A percentile compares a stretch with the other conserved stretches of the same genome.
Conservation (phyloP, 169 alveolate genomes). For the Plasmodium gonderi region DNA sequence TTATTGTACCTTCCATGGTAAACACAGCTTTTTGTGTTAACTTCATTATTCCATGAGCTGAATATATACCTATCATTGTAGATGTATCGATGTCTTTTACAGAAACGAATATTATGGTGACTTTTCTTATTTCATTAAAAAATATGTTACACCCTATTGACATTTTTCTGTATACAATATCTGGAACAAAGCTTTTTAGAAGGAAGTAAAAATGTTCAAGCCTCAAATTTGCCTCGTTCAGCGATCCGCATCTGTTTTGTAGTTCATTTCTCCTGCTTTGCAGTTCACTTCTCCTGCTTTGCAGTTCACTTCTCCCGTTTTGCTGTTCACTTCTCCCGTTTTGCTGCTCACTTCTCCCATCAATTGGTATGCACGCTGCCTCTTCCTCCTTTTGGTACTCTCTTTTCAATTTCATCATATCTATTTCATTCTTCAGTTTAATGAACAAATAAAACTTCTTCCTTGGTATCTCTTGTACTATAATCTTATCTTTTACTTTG, state of each 20-base stretch:
- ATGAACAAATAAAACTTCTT: slow-evolving; percentile 11
- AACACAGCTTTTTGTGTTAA: slow-evolving; percentile 79
- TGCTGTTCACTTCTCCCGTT: not conserved
- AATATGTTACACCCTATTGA: slow-evolving; percentile 82
- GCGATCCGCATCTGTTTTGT: not conserved
- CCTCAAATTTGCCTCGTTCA: not conserved
- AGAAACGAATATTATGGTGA: slow-evolving; percentile 84
- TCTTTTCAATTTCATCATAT: slow-evolving; percentile 9
- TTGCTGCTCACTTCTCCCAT: not conserved
- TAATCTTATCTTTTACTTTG: slow-evolving; percentile 47
- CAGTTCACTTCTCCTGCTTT: not conserved
- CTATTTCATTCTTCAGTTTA: slow-evolving; percentile 9
- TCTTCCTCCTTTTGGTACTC: slow-evolving; percentile 5
- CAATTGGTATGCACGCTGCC: too few species aligned
- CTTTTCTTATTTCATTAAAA: slow-evolving; percentile 86
- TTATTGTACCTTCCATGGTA: slow-evolving; percentile 86
- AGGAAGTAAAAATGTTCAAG: slow-evolving; percentile 74
- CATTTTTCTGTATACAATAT: slow-evolving; percentile 81
- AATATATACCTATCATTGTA: slow-evolving; percentile 75
- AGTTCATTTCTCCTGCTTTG: not conserved
- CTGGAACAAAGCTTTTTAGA: slow-evolving; percentile 83
- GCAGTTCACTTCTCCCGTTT: not conserved
- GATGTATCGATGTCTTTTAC: slow-evolving; percentile 83
- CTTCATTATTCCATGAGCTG: slow-evolving; percentile 78
- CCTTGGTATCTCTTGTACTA: slow-evolving; percentile 20